Conservation (phyloP, 257 asterid genomes). For the Penstemon barbatus region DNA sequence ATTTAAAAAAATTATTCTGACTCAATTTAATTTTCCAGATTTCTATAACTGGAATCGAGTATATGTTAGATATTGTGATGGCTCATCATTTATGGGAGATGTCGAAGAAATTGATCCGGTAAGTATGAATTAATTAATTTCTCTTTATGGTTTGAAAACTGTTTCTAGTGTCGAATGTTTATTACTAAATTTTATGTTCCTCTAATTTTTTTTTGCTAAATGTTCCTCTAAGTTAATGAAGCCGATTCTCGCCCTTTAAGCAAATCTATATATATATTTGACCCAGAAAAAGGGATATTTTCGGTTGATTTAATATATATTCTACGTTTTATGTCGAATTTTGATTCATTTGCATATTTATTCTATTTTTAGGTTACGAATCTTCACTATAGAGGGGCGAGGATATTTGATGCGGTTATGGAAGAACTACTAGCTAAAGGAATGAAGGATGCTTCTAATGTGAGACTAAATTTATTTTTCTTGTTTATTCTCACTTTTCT, state of each 20-base stretch:
- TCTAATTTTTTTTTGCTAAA: neutral
- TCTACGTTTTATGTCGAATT: neutral
- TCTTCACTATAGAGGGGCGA: neutral
- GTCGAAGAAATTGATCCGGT: conserved; percentile 9
- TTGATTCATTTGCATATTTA: neutral
- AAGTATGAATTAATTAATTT: neutral
- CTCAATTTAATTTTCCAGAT: neutral
- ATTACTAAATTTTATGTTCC: neutral
- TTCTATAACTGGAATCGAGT: conserved; percentile 25
- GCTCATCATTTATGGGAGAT: conserved; percentile 14
- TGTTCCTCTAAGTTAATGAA: neutral
- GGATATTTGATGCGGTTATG: neutral
- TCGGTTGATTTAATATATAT: neutral
- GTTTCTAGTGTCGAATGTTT: too few relatives aligned
- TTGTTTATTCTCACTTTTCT: neutral
- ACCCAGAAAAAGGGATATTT: neutral
- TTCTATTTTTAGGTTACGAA: neutral
- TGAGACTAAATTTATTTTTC: neutral
- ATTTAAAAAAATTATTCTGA: too few relatives aligned
- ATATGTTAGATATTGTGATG: conserved; percentile 8
- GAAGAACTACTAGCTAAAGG: neutral
- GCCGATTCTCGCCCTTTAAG: neutral
- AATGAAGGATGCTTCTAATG: neutral
- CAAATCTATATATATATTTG: too few relatives aligned
- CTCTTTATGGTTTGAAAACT: neutral